phyloP scores from a whole-genome alignment of 805 yeast genomes.

The Metschnikowia borealis region DNA sequence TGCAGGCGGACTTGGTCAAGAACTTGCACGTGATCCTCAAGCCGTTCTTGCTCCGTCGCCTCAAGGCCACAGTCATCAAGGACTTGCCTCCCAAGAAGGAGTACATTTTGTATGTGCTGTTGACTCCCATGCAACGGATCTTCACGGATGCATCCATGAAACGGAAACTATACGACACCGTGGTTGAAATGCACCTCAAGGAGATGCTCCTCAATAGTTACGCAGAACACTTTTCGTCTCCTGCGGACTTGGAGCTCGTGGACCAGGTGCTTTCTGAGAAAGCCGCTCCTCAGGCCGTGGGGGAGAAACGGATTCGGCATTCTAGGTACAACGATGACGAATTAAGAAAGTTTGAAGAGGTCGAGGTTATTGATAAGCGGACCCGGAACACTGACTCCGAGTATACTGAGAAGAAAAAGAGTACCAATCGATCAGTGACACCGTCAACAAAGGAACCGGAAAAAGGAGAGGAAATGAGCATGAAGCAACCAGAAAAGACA shows the following conservation, averaged over 20 bases:
- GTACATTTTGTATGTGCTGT: slow-evolving; percentile 69
- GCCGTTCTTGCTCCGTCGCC: slow-evolving; percentile 80
- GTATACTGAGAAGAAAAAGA: neutral
- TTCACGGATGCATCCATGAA: slow-evolving; percentile 54
- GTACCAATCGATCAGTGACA: neutral
- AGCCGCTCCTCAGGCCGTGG: slow-evolving; percentile 7
- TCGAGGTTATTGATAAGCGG: neutral
- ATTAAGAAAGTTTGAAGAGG: neutral
- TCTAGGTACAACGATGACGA: slow-evolving; percentile 1
- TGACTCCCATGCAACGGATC: slow-evolving; percentile 60
- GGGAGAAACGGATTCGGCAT: neutral
- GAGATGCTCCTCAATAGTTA: slow-evolving; percentile 48
- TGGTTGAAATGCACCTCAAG: slow-evolving; percentile 45
- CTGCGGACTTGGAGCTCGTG: slow-evolving; percentile 25
- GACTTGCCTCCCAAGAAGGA: slow-evolving; percentile 86
- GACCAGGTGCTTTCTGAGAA: slow-evolving; percentile 42
- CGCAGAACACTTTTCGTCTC: slow-evolving; percentile 14
- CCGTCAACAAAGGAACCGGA: too few relatives aligned
- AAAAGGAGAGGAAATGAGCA: too few relatives aligned
- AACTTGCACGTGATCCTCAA: slow-evolving; percentile 83
- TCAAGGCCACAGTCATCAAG: slow-evolving; percentile 66
- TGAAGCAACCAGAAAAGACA: too few relatives aligned
- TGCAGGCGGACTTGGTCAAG: slow-evolving; percentile 52
- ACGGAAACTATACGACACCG: slow-evolving; percentile 40
- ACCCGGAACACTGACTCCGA: neutral